Evolutionary conservation across 1,284 basidiomycete genomes (phyloP), one percentile per base, ranked within the genome.

Genomic region (Boletus hoseneyae): DNA sequence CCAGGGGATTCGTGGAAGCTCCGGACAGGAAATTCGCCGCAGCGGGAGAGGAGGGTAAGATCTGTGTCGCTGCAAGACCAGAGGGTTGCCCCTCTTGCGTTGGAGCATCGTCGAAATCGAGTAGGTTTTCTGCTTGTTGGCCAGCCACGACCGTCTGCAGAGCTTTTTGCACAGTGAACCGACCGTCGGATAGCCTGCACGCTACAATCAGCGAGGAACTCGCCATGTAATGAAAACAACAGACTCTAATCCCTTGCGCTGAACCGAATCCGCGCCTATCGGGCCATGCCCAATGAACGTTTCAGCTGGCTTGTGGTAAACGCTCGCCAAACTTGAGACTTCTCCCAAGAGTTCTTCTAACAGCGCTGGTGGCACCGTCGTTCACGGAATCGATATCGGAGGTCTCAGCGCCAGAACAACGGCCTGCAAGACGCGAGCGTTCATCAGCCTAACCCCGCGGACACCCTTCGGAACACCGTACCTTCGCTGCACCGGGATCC

Each of bases 291-390:
- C 93, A 50, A 95, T 82, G 61, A 95, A 95, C 0, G 93, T 95
- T 67, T 87, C 92, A 16, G 87, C 87, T 0, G 97, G 97, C 69
- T 96, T 97, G 73, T 97, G 94, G 63, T 97, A 97, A 4, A 97
- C 93, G 65, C 90, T 93, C 1, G 95, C 90, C 16, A 97, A 74
- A 47, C 80, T 86, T 1, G 90, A 91, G 30, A 97, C 82, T 64
- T 97, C 94, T 33, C 84, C 81, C 0, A 99, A 71, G 1, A 99
- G 80, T 68, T 99, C 96, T 62, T 98, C 94, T 19, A 99, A 74
- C n/a, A 99, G 73, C 0, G 85, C 91, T 2, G 92, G 83, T 0
- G 96, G 78, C 1, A 99, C 92, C 0, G 91, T 93, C 29, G 93
- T 96, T 45, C 87, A 82, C 0, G 93, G 91, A 40, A 98, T 83